Conservation (phyloP, 495 filamentous ascomycete genomes). For the Friedmanniomyces simplex region DNA sequence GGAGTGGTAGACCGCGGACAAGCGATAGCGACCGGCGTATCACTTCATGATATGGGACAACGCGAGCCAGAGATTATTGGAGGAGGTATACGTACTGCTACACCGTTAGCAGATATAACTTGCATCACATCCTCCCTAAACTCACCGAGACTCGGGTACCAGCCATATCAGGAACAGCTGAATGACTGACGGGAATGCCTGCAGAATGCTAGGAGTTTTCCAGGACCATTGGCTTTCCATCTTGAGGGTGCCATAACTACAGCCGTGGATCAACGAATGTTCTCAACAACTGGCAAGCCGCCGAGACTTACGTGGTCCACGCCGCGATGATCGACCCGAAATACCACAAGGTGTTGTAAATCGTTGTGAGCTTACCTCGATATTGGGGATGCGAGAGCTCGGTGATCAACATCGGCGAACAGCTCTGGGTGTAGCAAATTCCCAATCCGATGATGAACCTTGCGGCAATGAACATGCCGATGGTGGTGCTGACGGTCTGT, state of each 20-base stretch:
- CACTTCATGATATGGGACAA: no score
- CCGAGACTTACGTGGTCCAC: neutral
- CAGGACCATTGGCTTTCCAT: conserved; percentile 5
- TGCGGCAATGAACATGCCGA: conserved; percentile 1
- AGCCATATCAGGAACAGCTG: conserved; percentile 8
- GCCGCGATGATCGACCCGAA: neutral
- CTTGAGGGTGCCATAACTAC: neutral
- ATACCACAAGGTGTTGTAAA: neutral
- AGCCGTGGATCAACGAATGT: neutral
- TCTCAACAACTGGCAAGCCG: neutral
- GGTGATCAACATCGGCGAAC: conserved; percentile 1
- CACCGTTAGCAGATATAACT: no score
- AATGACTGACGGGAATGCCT: conserved; percentile 1
- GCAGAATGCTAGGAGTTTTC: conserved; percentile 1
- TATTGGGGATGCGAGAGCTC: conserved; percentile 4
- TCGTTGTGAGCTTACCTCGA: neutral
- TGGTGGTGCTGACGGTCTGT: neutral
- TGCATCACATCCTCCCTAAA: no score
- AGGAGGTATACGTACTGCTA: no score
- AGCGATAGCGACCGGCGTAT: no score
- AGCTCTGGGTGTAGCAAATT: neutral
- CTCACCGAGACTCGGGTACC: neutral
- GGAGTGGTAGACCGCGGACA: no score
- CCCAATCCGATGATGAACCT: neutral
- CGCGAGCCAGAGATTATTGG: no score